phyloP scores from a whole-genome alignment of 441 rosid genomes.

The Metrosideros polymorpha region DNA sequence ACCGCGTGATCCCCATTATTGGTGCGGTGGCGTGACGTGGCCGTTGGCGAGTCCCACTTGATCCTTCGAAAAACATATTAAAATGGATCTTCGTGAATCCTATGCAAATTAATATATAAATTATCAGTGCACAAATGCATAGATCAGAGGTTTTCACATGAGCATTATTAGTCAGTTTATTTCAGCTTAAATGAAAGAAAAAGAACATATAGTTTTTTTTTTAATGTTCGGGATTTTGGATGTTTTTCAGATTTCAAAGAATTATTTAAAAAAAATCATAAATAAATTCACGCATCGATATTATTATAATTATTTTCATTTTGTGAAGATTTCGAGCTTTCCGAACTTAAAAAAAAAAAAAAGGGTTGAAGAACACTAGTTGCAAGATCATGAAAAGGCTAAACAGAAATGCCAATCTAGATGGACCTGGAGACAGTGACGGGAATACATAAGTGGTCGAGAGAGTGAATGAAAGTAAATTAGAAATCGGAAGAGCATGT shows the following conservation, averaged over 20 bases:
- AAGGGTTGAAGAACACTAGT: fast-evolving
- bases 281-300: background rate
- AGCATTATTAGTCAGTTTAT: background rate
- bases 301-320: too few species aligned
- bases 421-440: background rate
- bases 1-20: background rate
- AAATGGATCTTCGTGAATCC: background rate
- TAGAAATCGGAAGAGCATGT: background rate
- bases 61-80: background rate
- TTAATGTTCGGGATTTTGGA: background rate
- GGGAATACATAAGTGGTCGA: background rate
- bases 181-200: background rate
- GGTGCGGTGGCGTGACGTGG: background rate
- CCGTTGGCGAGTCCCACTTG: background rate
- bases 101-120: background rate
- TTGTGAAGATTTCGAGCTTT: background rate
- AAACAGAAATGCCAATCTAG: background rate
- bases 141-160: background rate
- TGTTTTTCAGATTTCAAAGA: background rate
- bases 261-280: background rate
- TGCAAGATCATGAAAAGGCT: fast-evolving
- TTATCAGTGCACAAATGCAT: background rate
- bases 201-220: background rate
- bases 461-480: background rate
- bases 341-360: fast-evolving